Base-by-base conservation (phyloP, 495 filamentous ascomycete species). In the Podospora pseudocomata region DNA sequence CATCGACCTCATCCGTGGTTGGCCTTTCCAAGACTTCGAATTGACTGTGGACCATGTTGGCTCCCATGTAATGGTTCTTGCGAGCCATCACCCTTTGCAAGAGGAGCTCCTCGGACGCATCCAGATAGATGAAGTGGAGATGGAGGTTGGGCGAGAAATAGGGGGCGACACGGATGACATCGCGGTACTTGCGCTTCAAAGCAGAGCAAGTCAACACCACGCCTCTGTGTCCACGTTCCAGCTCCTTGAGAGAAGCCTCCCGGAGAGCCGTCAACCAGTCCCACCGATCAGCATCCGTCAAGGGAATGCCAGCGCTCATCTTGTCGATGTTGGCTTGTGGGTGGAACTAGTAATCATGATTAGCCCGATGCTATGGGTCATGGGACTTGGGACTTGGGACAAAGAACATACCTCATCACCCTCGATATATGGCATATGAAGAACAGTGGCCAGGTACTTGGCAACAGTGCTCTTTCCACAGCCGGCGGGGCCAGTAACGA, bases 271-370 rank as follows among this genome's bases (percentile, higher is more conserved):
- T 94, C 60, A 99, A 88, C 96, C 96, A 99, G 82, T 97, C 94
- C 96, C 96, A 98, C 67, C 96, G 91, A 80, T 99, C 96, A 70
- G 87, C 88, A 77, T 99, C 96, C 62, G 93, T 98, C 62, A 99
- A 84, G 5, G 96, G 92, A 55, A 88, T 90, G 69, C 92, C 92
- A 72, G 86, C 82, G 75, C 86, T 82, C 96, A 99, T 99, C 79
- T 99, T 99, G 44, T 94, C 88, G 75, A 97, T 90, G 82, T 97
- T 98, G 65, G 89, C 79, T 64, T 83, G 72, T 2, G 93, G 85
- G 77, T 99, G 96, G 79, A 87, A 98, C 96, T 99, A 73, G 27
- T 62, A 44, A 27, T 56, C 5, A 54, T n/a, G 2, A 30, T 67
- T 30, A 55, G 23, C 23, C 30, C 4, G 61, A 53, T 30, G 27